A percentile compares a stretch with the other conserved stretches of the same genome.
Conservation (phyloP, 140 eudicot species). For the Anethum foeniculum region DNA sequence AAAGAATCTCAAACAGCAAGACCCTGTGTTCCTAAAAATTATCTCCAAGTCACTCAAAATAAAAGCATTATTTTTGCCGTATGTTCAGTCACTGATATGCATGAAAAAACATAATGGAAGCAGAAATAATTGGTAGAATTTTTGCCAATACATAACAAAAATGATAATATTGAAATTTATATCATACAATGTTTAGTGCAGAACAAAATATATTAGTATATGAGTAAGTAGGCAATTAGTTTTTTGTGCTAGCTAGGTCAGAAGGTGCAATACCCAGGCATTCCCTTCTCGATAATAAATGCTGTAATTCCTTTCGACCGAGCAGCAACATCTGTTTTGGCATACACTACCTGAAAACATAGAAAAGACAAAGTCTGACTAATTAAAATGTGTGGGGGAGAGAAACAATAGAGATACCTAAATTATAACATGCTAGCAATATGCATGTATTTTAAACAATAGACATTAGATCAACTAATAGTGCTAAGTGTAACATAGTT, state of each 20-base stretch:
- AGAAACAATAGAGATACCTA: background rate
- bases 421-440: background rate
- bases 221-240: background rate
- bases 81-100: background rate
- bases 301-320: slow-evolving; percentile 93
- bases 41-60: background rate
- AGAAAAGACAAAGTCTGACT: background rate
- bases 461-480: background rate
- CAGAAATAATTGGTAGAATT: background rate
- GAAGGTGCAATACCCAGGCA: slow-evolving; percentile 71
- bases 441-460: background rate
- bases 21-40: background rate
- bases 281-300: slow-evolving; percentile 89
- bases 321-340: slow-evolving; percentile 77
- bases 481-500: background rate
- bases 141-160: background rate
- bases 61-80: background rate
- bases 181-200: background rate
- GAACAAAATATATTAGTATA: background rate
- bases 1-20: background rate
- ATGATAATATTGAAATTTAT: background rate
- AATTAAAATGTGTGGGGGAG: background rate
- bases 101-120: background rate
- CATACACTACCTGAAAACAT: slow-evolving; percentile 71
- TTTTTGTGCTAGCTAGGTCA: slow-evolving; percentile 11